A percentile compares a stretch with the other conserved stretches of the same genome.
Conservation (phyloP, 352 stramenopile species). For the Globisporangium rhizosaccharum region DNA sequence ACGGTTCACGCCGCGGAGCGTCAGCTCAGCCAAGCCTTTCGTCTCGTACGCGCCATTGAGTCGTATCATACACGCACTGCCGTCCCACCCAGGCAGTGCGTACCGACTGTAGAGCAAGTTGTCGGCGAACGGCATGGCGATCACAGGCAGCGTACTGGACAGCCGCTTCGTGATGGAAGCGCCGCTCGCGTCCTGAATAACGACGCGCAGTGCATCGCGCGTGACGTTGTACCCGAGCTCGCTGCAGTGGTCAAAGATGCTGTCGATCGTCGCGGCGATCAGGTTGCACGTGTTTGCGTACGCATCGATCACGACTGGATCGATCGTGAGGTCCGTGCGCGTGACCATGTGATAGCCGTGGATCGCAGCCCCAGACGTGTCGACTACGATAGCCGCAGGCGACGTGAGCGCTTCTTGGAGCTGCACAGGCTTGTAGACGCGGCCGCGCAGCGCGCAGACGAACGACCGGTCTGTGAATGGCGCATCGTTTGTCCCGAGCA, state of each 20-base stretch:
- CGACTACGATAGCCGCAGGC: constrained; percentile 1
- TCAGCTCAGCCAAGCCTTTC: neutral
- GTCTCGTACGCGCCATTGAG: constrained; percentile 19
- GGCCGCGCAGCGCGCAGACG: constrained; percentile 23
- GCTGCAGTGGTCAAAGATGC: constrained; percentile 12
- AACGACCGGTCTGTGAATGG: constrained; percentile 38
- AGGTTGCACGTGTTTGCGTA: neutral
- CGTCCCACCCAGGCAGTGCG: constrained; percentile 25
- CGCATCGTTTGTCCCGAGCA: constrained; percentile 35
- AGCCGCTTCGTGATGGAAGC: constrained; percentile 7
- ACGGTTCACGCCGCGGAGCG: constrained; percentile 4
- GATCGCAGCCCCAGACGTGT: constrained; percentile 12
- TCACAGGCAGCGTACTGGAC: constrained; percentile 24
- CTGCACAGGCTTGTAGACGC: constrained; percentile 26
- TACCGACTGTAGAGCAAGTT: constrained; percentile 20
- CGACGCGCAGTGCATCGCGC: constrained; percentile 12
- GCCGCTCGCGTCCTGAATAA: constrained; percentile 7
- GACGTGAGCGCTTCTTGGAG: constrained; percentile 8
- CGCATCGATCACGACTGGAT: neutral
- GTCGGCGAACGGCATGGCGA: constrained; percentile 38
- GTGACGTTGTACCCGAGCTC: constrained; percentile 22
- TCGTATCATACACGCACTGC: constrained; percentile 24
- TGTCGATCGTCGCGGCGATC: constrained; percentile 14
- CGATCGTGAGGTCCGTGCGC: constrained; percentile 2
- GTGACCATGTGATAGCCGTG: constrained; percentile 23